Evolutionary conservation across 2,329 filamentous ascomycete genomes (phyloP).

Genomic region (Whalleya microplaca): DNA sequence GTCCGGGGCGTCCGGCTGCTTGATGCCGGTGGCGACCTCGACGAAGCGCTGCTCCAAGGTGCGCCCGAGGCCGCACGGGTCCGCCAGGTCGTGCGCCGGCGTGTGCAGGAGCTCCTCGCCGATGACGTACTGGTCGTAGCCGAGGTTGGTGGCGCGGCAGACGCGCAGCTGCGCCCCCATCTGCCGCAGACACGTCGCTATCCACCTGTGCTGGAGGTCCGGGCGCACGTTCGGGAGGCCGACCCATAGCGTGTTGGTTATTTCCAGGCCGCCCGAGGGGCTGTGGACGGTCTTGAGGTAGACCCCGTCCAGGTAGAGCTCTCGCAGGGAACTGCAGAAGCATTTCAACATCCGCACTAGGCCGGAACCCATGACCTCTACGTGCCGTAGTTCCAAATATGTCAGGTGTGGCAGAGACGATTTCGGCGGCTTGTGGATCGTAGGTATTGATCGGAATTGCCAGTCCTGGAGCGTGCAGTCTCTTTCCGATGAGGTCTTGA

Average conservation of each 20-base stretch:
- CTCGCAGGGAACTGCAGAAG: slow-evolving; percentile 44
- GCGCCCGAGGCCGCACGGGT: slow-evolving; percentile 46
- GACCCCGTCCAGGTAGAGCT: slow-evolving; percentile 51
- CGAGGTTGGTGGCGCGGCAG: slow-evolving; percentile 49
- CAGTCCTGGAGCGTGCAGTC: slow-evolving; percentile 45
- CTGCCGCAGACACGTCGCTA: slow-evolving; percentile 47
- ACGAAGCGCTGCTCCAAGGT: slow-evolving; percentile 51
- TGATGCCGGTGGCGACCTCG: slow-evolving; percentile 47
- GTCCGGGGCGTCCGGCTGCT: slow-evolving; percentile 40
- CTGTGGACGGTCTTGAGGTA: slow-evolving; percentile 48
- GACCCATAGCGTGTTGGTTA: slow-evolving; percentile 47
- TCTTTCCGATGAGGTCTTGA: slow-evolving; percentile 44
- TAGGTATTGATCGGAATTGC: slow-evolving; percentile 44
- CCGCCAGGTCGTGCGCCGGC: slow-evolving; percentile 44
- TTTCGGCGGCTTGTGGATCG: slow-evolving; percentile 34
- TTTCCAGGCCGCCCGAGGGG: slow-evolving; percentile 38
- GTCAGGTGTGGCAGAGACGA: slow-evolving; percentile 43
- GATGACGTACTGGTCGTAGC: slow-evolving; percentile 46
- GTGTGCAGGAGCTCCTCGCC: slow-evolving; percentile 34
- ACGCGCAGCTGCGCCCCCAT: slow-evolving; percentile 41
- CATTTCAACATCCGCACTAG: slow-evolving; percentile 41
- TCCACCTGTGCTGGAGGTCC: slow-evolving; percentile 42
- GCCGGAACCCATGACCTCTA: slow-evolving; percentile 43
- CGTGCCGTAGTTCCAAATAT: slow-evolving; percentile 48
- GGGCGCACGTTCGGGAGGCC: slow-evolving; percentile 49